These are phyloP conservation scores for Phialophora chinensis DNA, from an alignment of 2,329 filamentous ascomycete species.

Conservation along the genomic window DNA sequence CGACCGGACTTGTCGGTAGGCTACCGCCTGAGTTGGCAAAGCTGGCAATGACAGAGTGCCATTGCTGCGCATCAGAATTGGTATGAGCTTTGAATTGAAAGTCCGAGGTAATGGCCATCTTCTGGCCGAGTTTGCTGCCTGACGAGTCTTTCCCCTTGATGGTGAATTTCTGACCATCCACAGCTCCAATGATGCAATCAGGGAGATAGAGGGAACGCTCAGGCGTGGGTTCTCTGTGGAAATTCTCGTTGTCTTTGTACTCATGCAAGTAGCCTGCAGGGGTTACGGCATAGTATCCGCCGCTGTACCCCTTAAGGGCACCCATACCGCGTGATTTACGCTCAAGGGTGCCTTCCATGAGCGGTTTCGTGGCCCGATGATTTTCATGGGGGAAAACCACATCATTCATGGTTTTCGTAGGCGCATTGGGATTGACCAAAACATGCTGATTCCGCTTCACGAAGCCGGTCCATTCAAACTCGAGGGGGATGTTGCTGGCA, in stretches of 20 bases:
- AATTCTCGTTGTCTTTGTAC: constrained; percentile 88
- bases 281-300: constrained; percentile 88
- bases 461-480: constrained; percentile 94
- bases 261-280: constrained; percentile 89
- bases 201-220: constrained; percentile 92
- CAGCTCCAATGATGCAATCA: constrained; percentile 77
- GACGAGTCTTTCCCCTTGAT: constrained; percentile 93
- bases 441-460: constrained; percentile 70
- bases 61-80: constrained; percentile 78
- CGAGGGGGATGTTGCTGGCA: constrained; percentile 75
- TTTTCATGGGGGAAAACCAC: constrained; percentile 88
- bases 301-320: constrained; percentile 73
- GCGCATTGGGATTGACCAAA: constrained; percentile 77
- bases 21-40: constrained; percentile 30
- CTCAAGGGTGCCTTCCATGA: constrained; percentile 88
- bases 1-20: constrained; percentile 36
- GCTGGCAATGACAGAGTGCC: constrained; percentile 72
- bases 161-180: constrained; percentile 82
- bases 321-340: constrained; percentile 89
- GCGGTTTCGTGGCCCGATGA: constrained; percentile 76
- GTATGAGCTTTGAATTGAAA: constrained; percentile 87
- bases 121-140: constrained; percentile 76
- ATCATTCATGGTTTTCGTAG: constrained; percentile 73
- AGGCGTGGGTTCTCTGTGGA: constrained; percentile 74
- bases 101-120: constrained; percentile 79